Base-by-base conservation (phyloP, 2,329 filamentous ascomycete genomes). In the Diaporthe sp. region DNA sequence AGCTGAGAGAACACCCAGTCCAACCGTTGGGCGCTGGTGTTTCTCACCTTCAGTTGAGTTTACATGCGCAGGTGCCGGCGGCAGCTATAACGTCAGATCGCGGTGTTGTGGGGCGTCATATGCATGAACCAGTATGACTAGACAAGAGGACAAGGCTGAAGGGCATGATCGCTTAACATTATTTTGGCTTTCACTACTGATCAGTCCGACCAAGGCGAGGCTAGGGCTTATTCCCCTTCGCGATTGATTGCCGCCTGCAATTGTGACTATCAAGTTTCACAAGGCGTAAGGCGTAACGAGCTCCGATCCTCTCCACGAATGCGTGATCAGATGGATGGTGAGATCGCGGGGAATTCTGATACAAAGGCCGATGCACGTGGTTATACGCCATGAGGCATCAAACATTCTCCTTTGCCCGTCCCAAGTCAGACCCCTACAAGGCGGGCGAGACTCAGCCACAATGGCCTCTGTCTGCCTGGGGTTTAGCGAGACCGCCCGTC, bases 181-280 rank as follows among this genome's bases (percentile, higher is more conserved):
- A 54, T 54, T 68, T 67, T 54, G 64, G n/a, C 47, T 68, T 68
- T 54, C 12, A 40, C 45, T 15, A 38, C 22, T 7, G 47, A 15
- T 22, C 47, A 54, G 30, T 30, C 7, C 45, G n/a, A 52, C 28
- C 47, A 54, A 25, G 15, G 64, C 64, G 64, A 54, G 64, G 47
- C n/a, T 54, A 52, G 45, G 64, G n/a, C 10, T 40, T 68, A 54
- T 30, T 54, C 2, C 64, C 30, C 64, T 54, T 68, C 47, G 55
- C 33, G 47, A 52, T 40, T 71, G 55, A 71, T 40, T 71, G 42
- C 69, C 30, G 55, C 57, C 55, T 52, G 42, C 45, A 22, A 61
- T 50, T 52, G 42, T 52, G 55, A 40, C 69, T 71, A 52, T 47
- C 45, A 17, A 30, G 69, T 71, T 71, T 71, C 69, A 71, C 33